Evolutionary conservation across 2,329 filamentous ascomycete genomes (phyloP), one percentile per base, ranked within the genome.

Genomic region (Scopulariopsis brevicaulis): DNA sequence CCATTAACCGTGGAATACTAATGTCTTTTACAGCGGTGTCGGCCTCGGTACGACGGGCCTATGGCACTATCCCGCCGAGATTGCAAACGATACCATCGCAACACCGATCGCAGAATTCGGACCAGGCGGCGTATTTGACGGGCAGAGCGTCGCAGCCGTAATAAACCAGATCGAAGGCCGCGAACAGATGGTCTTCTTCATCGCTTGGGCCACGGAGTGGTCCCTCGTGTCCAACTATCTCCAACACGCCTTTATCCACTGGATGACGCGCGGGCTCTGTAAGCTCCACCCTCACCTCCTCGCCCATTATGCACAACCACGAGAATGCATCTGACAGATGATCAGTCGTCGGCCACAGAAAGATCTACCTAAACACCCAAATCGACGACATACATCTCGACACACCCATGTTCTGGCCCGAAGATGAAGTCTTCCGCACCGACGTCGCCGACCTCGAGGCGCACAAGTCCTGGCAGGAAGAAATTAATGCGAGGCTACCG

Each of bases 371-470:
- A 43, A 78, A 71, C 67, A 77, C 80, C 11, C 81, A 84, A 63
- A 77, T 85, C 35, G 83, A 86, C 63, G 83, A 86, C 62, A 80
- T 86, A 72, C 80, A 84, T 63, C 70, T 86, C n/a, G 71, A 73
- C 43, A 75, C 77, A 2, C 73, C 74, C 14, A 71, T 80, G 37
- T 81, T 80, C 64, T 63, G 67, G 20, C 79, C 81, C 1, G 25
- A 5, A 10, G 53, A 54, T 11, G 62, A 63, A n/a, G 71, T 69
- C 4, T 85, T 80, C 70, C 76, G 79, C 25, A 71, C 80, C 61
- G 71, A 69, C 34, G 65, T 73, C 11, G 67, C 66, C 7, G 80
- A 83, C 64, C 62, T 83, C 61, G 67, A 71, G n/a, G 69, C 69
- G 8, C 73, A 80, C 62, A 67, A 71, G n/a, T 64, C 65, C 3